Percentiles rank a stretch among this genome's conserved stretches.
These are phyloP conservation scores for Powellomyces hirtus DNA, from an alignment of 192 early-diverging fungal species.

Conservation along the genomic window DNA sequence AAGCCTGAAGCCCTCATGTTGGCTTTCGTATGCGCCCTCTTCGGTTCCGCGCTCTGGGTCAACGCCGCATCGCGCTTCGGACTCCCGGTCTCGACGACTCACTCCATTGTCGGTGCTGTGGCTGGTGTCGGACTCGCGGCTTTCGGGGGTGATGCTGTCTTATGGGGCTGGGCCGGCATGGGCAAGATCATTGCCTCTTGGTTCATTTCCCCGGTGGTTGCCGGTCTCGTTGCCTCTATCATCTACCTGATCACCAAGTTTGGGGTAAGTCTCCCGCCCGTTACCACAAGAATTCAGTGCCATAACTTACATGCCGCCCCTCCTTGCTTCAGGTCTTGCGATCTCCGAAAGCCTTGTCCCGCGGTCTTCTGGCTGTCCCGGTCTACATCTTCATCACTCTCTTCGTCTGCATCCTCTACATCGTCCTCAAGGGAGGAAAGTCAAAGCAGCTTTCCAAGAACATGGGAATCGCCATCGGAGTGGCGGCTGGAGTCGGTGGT, in stretches of 20 bases:
- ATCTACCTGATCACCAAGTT: slow-evolving; percentile 67
- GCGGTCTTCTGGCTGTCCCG: slow-evolving; percentile 62
- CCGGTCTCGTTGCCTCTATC: slow-evolving; percentile 63
- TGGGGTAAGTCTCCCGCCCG: too few species aligned
- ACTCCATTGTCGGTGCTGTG: slow-evolving; percentile 80
- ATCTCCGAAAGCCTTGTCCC: not conserved
- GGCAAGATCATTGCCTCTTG: slow-evolving; percentile 69
- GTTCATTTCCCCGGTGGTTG: slow-evolving; percentile 69
- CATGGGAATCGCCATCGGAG: slow-evolving; percentile 57
- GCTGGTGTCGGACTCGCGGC: slow-evolving; percentile 72
- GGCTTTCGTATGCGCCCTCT: slow-evolving; percentile 77
- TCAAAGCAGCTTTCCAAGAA: slow-evolving; percentile 9
- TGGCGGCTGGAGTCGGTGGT: slow-evolving; percentile 60
- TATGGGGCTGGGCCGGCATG: slow-evolving; percentile 54
- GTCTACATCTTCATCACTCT: slow-evolving; percentile 69
- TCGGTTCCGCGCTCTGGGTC: slow-evolving; percentile 76
- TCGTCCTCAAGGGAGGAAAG: slow-evolving; percentile 67
- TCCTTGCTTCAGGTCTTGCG: too few species aligned
- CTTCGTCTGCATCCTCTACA: slow-evolving; percentile 64
- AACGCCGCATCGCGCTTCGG: slow-evolving; percentile 65
- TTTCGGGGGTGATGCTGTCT: slow-evolving; percentile 59
- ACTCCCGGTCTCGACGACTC: slow-evolving; percentile 76
- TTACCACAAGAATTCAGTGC: too few species aligned
- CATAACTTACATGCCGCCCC: too few species aligned
- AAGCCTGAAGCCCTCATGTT: slow-evolving; percentile 78